Conservation (phyloP, 2,329 filamentous ascomycete genomes). For the Gyromitra esculenta region DNA sequence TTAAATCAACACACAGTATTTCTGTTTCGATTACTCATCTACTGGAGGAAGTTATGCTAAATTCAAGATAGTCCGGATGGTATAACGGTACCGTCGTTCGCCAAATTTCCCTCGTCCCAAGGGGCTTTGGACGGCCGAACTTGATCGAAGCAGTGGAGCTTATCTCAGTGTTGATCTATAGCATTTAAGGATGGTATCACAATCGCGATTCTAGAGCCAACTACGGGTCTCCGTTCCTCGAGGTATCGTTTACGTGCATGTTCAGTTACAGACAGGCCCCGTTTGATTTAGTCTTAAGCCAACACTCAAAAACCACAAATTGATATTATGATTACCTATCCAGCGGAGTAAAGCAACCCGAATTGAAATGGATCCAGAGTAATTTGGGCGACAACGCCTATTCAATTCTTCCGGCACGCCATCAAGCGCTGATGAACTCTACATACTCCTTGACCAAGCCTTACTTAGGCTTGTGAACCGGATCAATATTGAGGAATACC, state of each 20-base stretch:
- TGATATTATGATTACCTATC: constrained; percentile 19
- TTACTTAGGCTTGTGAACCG: not conserved
- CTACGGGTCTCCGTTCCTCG: constrained; percentile 22
- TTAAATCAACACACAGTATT: not conserved
- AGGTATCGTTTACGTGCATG: not conserved
- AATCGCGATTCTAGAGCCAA: not conserved
- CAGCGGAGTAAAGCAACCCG: not conserved
- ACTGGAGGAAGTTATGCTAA: not conserved
- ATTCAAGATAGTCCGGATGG: not conserved
- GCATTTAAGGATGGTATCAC: constrained; percentile 1
- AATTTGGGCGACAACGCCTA: not conserved
- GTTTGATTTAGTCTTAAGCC: constrained; percentile 10
- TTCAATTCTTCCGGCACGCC: not conserved
- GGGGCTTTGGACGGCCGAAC: not conserved
- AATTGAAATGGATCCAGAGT: not conserved
- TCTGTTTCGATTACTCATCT: not conserved
- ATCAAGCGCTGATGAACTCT: not conserved
- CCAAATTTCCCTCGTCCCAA: not conserved
- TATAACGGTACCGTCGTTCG: not conserved
- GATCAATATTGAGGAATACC: not conserved
- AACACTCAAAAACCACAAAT: not conserved
- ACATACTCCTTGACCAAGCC: not conserved
- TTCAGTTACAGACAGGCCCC: constrained; percentile 8
- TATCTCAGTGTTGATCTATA: not conserved
- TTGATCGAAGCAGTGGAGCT: not conserved